phyloP scores from a whole-genome alignment of 2,329 filamentous ascomycete genomes.

The Bimuria novae-zelandiae region DNA sequence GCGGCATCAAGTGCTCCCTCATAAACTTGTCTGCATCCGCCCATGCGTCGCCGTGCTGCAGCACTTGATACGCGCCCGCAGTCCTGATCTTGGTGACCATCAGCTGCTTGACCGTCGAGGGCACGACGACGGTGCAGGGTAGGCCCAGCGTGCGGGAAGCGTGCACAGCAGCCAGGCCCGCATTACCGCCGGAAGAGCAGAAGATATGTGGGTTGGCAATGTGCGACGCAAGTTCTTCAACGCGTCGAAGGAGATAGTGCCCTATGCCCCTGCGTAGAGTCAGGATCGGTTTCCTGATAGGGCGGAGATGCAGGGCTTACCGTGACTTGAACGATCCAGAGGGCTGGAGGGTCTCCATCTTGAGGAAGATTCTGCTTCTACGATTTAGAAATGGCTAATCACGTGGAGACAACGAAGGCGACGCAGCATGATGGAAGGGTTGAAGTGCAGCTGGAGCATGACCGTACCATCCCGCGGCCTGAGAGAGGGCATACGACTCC shows the following conservation, averaged over 20 bases:
- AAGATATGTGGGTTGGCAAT: slow-evolving; percentile 68
- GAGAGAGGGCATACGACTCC: slow-evolving; percentile 68
- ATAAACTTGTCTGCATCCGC: slow-evolving; percentile 71
- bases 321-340: slow-evolving; percentile 83
- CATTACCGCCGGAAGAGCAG: slow-evolving; percentile 80
- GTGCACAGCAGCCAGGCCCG: slow-evolving; percentile 78
- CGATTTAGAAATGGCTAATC: slow-evolving; percentile 45
- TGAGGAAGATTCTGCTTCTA: slow-evolving; percentile 76
- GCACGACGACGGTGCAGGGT: slow-evolving; percentile 76
- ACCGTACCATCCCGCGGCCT: slow-evolving; percentile 71
- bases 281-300: slow-evolving; percentile 9
- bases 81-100: slow-evolving; percentile 74
- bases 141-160: slow-evolving; percentile 68
- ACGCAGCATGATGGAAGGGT: neutral
- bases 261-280: slow-evolving; percentile 62
- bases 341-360: slow-evolving; percentile 83
- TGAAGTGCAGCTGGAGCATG: slow-evolving; percentile 25
- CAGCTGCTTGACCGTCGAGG: slow-evolving; percentile 64
- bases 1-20: slow-evolving; percentile 59
- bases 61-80: slow-evolving; percentile 69
- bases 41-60: slow-evolving; percentile 71
- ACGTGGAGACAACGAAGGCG: neutral
- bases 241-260: slow-evolving; percentile 65
- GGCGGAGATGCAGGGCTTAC: slow-evolving; percentile 22
- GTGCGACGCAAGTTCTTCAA: slow-evolving; percentile 43